A percentile compares a stretch with the other conserved stretches of the same genome.
Evolutionary conservation across 345 rosid genomes (phyloP).

Genomic region (Lumnitzera racemosa): DNA sequence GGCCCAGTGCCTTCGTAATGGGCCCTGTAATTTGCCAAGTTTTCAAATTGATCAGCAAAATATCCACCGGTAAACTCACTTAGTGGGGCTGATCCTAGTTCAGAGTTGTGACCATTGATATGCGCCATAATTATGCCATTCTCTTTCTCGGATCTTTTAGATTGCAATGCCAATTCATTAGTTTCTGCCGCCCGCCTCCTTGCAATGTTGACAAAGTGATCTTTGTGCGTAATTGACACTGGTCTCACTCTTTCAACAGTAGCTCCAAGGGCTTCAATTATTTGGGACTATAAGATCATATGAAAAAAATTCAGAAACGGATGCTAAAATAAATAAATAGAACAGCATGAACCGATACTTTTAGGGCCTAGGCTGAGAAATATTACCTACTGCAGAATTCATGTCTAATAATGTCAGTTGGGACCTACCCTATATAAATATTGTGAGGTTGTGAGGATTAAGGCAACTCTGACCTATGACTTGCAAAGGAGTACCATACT

Average conservation of each 20-base stretch:
- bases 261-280: conserved; percentile 91
- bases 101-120: conserved; percentile 37
- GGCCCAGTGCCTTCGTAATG: conserved; percentile 92
- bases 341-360: no score
- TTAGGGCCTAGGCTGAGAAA: no score
- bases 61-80: conserved; percentile 59
- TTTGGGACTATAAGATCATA: conserved; percentile 55
- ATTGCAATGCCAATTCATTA: conserved; percentile 44
- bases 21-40: conserved; percentile 83
- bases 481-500: no score
- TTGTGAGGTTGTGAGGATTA: no score
- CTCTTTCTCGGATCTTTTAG: conserved; percentile 14
- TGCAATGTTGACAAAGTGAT: conserved; percentile 87
- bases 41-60: conserved; percentile 97
- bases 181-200: conserved; percentile 79
- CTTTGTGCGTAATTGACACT: conserved; percentile 83
- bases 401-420: no score
- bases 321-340: no score
- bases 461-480: no score
- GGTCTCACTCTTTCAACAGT: conserved; percentile 93
- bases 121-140: conserved; percentile 21
- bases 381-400: no score
- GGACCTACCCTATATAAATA: no score
- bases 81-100: conserved; percentile 27
- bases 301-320: no score